Conservation (phyloP, 305 asterid species). For the Fraxinus nigra region DNA sequence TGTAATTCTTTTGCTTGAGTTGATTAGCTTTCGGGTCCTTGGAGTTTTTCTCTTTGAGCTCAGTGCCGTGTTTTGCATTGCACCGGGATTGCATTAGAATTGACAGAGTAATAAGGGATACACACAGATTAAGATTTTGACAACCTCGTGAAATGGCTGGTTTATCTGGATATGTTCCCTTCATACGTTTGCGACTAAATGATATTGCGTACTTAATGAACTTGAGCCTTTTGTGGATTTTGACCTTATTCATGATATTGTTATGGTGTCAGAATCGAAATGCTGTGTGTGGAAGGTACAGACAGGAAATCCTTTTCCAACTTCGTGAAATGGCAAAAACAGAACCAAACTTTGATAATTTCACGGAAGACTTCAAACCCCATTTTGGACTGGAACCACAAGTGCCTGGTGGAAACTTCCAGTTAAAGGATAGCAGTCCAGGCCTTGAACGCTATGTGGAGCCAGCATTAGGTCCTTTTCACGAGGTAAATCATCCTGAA, state of each 20-base stretch:
- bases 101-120: background rate
- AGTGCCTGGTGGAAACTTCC: constrained; percentile 31
- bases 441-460: constrained; percentile 30
- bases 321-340: constrained; percentile 68
- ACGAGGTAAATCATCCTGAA: constrained; percentile 47
- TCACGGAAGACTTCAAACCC: constrained; percentile 41
- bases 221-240: constrained; percentile 13
- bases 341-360: constrained; percentile 56
- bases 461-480: constrained; percentile 37
- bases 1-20: background rate
- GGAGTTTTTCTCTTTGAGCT: background rate
- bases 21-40: background rate
- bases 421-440: constrained; percentile 28
- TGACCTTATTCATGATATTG: constrained; percentile 25
- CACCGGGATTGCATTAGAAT: background rate
- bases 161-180: constrained; percentile 1
- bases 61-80: background rate
- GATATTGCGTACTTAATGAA: background rate
- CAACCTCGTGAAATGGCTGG: background rate
- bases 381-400: constrained; percentile 29
- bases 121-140: background rate
- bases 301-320: constrained; percentile 73
- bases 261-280: constrained; percentile 70
- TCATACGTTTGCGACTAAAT: background rate
- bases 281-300: constrained; percentile 77